These are phyloP conservation scores for Phytophthora syringae DNA, from an alignment of 352 stramenopile genomes.

Conservation along the genomic window DNA sequence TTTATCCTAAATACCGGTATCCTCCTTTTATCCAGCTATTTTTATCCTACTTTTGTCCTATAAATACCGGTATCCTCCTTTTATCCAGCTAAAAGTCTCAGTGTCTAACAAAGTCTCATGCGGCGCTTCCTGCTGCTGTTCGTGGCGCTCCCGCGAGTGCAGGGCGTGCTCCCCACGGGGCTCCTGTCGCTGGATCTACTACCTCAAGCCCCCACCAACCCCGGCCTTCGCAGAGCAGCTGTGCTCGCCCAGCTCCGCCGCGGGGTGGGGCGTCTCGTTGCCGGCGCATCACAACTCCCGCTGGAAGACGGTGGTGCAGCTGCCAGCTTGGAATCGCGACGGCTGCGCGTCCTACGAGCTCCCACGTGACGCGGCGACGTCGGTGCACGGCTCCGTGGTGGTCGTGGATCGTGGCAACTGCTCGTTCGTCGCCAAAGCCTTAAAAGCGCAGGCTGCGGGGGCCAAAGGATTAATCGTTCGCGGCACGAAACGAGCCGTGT, in stretches of 20 bases:
- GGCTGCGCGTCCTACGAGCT: slow-evolving; percentile 48
- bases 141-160: slow-evolving; percentile 23
- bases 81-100: background rate
- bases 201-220: slow-evolving; percentile 24
- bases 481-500: slow-evolving; percentile 65
- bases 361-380: slow-evolving; percentile 4
- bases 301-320: slow-evolving; percentile 58
- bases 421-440: slow-evolving; percentile 73
- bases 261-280: slow-evolving; percentile 66
- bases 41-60: background rate
- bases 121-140: slow-evolving; percentile 18
- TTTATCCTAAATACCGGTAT: background rate
- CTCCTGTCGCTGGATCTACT: slow-evolving; percentile 49
- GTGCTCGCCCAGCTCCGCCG: slow-evolving; percentile 53
- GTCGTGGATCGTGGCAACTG: slow-evolving; percentile 79
- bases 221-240: slow-evolving; percentile 54
- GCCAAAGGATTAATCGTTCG: slow-evolving; percentile 64
- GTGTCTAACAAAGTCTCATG: slow-evolving; percentile 18
- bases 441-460: slow-evolving; percentile 55
- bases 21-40: too few species aligned
- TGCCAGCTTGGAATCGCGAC: slow-evolving; percentile 41
- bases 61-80: background rate
- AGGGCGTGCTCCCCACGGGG: slow-evolving; percentile 52
- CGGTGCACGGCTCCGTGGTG: slow-evolving; percentile 44
- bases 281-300: slow-evolving; percentile 54